phyloP scores from a whole-genome alignment of 1,139 yeast genomes.

The Yamadazyma diospyri region DNA sequence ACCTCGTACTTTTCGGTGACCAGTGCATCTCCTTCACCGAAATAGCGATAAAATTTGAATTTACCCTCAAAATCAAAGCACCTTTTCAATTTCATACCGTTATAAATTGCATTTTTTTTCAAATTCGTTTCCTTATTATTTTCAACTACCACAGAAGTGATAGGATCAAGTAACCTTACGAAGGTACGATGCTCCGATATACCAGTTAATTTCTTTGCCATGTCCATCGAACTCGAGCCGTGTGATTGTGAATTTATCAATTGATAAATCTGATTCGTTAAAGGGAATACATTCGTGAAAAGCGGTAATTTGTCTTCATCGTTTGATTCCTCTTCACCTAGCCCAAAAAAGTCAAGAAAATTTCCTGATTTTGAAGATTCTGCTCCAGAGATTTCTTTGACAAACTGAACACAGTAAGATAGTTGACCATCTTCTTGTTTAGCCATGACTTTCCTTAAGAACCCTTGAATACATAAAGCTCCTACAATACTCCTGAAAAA shows the following conservation, averaged over 20 bases:
- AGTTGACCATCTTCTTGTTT: slow-evolving; percentile 31
- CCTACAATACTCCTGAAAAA: slow-evolving; percentile 52
- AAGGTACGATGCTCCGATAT: slow-evolving; percentile 47
- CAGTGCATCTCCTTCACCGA: slow-evolving; percentile 20
- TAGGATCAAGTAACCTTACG: slow-evolving; percentile 47
- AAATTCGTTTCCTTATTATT: slow-evolving; percentile 21
- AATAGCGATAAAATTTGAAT: slow-evolving; percentile 66
- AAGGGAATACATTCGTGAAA: slow-evolving; percentile 56
- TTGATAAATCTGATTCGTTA: slow-evolving; percentile 59
- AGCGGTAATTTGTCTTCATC: slow-evolving; percentile 23
- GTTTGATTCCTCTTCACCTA: slow-evolving; percentile 10
- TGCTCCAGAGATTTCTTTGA: slow-evolving; percentile 49
- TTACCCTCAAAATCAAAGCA: slow-evolving; percentile 75
- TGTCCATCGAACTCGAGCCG: slow-evolving; percentile 59
- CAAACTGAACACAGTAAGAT: slow-evolving; percentile 57
- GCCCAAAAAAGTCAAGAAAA: slow-evolving; percentile 15
- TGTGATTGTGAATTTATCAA: slow-evolving; percentile 32
- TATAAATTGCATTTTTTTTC: slow-evolving; percentile 23
- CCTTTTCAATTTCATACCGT: slow-evolving; percentile 42
- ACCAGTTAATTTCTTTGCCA: slow-evolving; percentile 53
- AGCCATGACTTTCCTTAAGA: slow-evolving; percentile 56
- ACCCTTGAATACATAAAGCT: slow-evolving; percentile 49
- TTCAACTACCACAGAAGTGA: slow-evolving; percentile 31
- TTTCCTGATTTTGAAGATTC: slow-evolving; percentile 4
- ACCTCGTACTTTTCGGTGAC: slow-evolving; percentile 1